Percentiles rank a stretch among this genome's conserved stretches.
These are phyloP conservation scores for Mycosarcoma mackinlayi DNA, from an alignment of 1,284 basidiomycete genomes.

Conservation along the genomic window DNA sequence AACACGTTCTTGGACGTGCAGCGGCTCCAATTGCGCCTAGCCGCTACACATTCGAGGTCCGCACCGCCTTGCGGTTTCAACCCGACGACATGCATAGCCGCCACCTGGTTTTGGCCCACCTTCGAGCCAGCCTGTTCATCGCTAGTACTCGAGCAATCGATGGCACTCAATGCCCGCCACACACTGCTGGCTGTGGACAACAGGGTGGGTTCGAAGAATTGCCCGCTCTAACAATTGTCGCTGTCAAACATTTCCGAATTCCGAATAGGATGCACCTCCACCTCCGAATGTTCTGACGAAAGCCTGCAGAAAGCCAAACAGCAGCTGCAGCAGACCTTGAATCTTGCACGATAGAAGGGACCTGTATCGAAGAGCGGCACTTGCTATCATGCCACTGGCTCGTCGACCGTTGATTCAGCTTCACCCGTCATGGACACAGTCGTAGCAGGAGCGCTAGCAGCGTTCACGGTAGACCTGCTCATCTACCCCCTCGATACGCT, in stretches of 20 bases:
- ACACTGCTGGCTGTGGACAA: no score
- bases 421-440: slow-evolving; percentile 36
- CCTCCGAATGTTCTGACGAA: slow-evolving; percentile 30
- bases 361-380: background rate
- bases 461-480: slow-evolving; percentile 76
- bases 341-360: no score
- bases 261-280: slow-evolving; percentile 18
- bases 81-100: no score
- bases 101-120: no score
- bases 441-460: slow-evolving; percentile 60
- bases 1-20: slow-evolving; percentile 3
- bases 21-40: background rate
- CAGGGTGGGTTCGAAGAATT: no score
- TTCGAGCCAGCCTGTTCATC: no score
- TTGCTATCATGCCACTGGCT: background rate
- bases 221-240: no score
- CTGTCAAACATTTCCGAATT: no score
- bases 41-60: no score
- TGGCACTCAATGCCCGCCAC: no score
- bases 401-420: background rate
- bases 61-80: no score
- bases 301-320: slow-evolving; percentile 9
- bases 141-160: no score
- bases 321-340: background rate
- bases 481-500: slow-evolving; percentile 97